Evolutionary conservation across 163 green algal species (phyloP).

Genomic region (Scenedesmus sp.): DNA sequence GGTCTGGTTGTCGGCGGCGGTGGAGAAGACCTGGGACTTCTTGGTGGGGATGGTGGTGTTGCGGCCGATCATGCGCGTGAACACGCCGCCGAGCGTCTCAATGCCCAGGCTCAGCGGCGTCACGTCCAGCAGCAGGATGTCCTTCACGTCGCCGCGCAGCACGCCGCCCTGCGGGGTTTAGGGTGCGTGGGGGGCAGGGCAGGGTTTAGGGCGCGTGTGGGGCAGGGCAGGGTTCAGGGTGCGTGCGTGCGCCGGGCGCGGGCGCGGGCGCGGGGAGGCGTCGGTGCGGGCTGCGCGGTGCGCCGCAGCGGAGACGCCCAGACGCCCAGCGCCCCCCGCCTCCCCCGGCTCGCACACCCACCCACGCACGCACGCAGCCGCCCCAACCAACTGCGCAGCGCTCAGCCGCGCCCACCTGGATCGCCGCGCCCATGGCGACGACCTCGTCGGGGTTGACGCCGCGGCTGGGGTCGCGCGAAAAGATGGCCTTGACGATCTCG

Average conservation of each 20-base stretch:
- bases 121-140: slow-evolving; percentile 96
- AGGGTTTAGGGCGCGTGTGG: too few species aligned
- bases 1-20: slow-evolving; percentile 93
- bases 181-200: too few species aligned
- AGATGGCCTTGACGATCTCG: slow-evolving; percentile 92
- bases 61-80: slow-evolving; percentile 92
- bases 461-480: slow-evolving; percentile 87
- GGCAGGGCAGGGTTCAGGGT: too few species aligned
- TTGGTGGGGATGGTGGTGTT: slow-evolving; percentile 97
- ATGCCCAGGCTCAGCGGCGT: slow-evolving; percentile 93
- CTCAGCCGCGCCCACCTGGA: slow-evolving; percentile 82
- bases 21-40: slow-evolving; percentile 95
- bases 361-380: too few species aligned
- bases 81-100: slow-evolving; percentile 94
- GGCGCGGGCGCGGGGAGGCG: too few species aligned
- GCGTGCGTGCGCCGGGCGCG: too few species aligned
- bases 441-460: slow-evolving; percentile 99
- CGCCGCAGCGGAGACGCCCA: too few species aligned
- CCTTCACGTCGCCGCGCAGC: slow-evolving; percentile 84
- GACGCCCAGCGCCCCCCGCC: too few species aligned
- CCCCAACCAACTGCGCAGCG: too few species aligned
- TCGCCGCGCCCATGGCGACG: slow-evolving; percentile 94
- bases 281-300: too few species aligned
- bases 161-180: slow-evolving; percentile 76
- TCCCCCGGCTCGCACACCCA: slow-evolving; percentile 23